These are phyloP conservation scores for maize (Zea mays) DNA, from an alignment of 176 grass and related monocot genomes.

Conservation along the genomic window Zm-B73-REFERENCE-NAM-5.0 NC_050096.1:231542001-231542500, in stretches of 20 bases:
- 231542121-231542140: slow-evolving; percentile 60
- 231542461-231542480: background rate
- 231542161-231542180: slow-evolving; percentile 80
- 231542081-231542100: background rate
- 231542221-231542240: slow-evolving; percentile 84
- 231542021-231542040: slow-evolving; percentile 25
- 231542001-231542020: slow-evolving; percentile 44
- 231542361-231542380: slow-evolving; percentile 88
- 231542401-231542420: background rate
- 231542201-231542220: slow-evolving; percentile 69
- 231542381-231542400: slow-evolving; percentile 93
- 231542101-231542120: slow-evolving; percentile 22
- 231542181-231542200: slow-evolving; percentile 63
- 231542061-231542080: background rate
- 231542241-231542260: slow-evolving; percentile 26
- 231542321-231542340: slow-evolving; percentile 73
- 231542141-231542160: slow-evolving; percentile 68
- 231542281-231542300: background rate
- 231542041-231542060: background rate
- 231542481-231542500: slow-evolving; percentile 15
- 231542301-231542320: slow-evolving; percentile 7
- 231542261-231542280: background rate
- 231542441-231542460: background rate
- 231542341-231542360: slow-evolving; percentile 55
- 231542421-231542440: background rate